Conservation (phyloP, 1,284 basidiomycete species). For the Sanghuangporus weigelae region DNA sequence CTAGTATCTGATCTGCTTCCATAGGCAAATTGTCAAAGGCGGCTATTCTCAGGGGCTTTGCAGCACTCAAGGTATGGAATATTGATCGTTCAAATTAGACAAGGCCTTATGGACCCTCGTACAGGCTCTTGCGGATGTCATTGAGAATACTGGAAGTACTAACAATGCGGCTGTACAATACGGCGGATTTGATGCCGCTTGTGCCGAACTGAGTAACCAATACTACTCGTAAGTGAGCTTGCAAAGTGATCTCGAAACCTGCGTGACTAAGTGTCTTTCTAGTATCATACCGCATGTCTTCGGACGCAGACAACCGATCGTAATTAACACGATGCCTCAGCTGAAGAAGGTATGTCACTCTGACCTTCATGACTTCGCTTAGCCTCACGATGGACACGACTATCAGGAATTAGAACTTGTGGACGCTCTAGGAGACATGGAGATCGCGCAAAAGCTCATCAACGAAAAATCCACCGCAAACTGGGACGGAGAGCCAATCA, state of each 20-base stretch:
- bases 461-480: slow-evolving; percentile 35
- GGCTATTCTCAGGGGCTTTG: slow-evolving; percentile 53
- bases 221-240: slow-evolving; percentile 51
- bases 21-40: slow-evolving; percentile 51
- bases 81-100: not conserved
- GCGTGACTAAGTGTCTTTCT: not conserved
- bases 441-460: slow-evolving; percentile 58
- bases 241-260: slow-evolving; percentile 3
- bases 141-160: slow-evolving; percentile 39
- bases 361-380: not conserved
- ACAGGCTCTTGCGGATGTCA: slow-evolving; percentile 49
- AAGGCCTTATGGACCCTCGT: not conserved
- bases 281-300: slow-evolving; percentile 63
- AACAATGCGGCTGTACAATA: slow-evolving; percentile 21
- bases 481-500: slow-evolving; percentile 42
- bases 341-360: slow-evolving; percentile 38
- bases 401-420: slow-evolving; percentile 56
- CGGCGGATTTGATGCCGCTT: slow-evolving; percentile 37
- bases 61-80: slow-evolving; percentile 45
- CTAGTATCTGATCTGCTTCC: slow-evolving; percentile 7
- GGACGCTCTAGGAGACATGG: slow-evolving; percentile 63
- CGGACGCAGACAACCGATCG: slow-evolving; percentile 43
- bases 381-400: slow-evolving; percentile 1
- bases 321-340: slow-evolving; percentile 35
- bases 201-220: slow-evolving; percentile 41